Conservation (phyloP, 495 filamentous ascomycete genomes). For the Aspergillus affinis region DNA sequence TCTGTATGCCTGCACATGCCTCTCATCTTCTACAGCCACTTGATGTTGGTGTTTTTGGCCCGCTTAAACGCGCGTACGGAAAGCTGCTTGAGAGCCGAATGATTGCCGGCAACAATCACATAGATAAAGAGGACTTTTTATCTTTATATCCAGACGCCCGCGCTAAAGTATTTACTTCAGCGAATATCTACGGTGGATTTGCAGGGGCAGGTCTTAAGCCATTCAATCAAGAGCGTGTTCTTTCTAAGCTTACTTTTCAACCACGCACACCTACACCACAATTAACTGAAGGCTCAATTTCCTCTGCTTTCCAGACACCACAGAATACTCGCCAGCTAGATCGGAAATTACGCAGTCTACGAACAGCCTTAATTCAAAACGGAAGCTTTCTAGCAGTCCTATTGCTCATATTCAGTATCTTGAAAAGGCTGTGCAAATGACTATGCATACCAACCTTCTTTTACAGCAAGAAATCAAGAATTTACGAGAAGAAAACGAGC, state of each 20-base stretch:
- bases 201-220: slow-evolving; percentile 1
- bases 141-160: too few species aligned
- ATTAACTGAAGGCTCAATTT: not conserved
- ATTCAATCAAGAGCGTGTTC: not conserved
- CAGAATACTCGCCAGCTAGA: not conserved
- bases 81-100: too few species aligned
- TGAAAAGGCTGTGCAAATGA: not conserved
- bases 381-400: not conserved
- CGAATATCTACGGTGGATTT: not conserved
- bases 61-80: too few species aligned
- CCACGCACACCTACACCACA: not conserved
- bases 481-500: too few species aligned
- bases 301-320: not conserved
- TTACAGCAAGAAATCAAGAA: not conserved
- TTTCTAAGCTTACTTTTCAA: not conserved
- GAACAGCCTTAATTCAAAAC: not conserved
- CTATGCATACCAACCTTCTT: not conserved
- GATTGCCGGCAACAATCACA: too few species aligned
- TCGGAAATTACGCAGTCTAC: not conserved
- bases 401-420: not conserved
- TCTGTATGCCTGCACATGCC: too few species aligned
- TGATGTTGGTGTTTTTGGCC: too few species aligned
- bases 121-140: too few species aligned
- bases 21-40: too few species aligned
- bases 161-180: not conserved